Percentiles rank a stretch among this genome's conserved stretches.
phyloP scores from a whole-genome alignment of 495 filamentous ascomycete species.

The Tuber umbilicatum region DNA sequence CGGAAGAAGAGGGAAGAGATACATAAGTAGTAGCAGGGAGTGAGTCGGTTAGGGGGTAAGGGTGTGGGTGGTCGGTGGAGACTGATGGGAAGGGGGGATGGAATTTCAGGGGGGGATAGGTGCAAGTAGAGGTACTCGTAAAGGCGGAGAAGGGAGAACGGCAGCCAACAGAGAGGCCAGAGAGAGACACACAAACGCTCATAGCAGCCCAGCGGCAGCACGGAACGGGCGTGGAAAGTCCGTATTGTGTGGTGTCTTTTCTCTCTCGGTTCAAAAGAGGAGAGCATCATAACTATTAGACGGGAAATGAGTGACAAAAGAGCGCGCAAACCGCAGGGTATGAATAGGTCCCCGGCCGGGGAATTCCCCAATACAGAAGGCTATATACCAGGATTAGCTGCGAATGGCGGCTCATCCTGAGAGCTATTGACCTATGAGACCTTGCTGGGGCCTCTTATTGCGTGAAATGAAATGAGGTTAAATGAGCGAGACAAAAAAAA shows the following conservation, averaged over 20 bases:
- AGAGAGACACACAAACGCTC: not conserved
- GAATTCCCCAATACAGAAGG: not conserved
- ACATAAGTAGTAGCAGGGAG: not conserved
- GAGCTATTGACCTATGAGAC: not conserved
- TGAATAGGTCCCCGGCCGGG: not conserved
- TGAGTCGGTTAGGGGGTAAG: not conserved
- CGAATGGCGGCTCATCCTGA: not conserved
- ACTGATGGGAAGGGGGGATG: constrained; percentile 9
- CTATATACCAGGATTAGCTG: not conserved
- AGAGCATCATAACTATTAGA: not conserved
- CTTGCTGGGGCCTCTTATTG: not conserved
- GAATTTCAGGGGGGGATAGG: constrained; percentile 28
- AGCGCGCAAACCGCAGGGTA: not conserved
- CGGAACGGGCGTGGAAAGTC: not conserved
- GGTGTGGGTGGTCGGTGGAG: not conserved
- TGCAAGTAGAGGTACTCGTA: not conserved
- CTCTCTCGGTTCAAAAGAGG: not conserved
- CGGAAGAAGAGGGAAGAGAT: constrained; percentile 13
- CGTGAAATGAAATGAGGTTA: constrained; percentile 4
- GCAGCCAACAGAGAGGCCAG: constrained; percentile 1
- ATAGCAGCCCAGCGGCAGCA: not conserved
- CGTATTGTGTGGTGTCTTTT: not conserved
- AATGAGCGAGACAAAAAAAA: not conserved
- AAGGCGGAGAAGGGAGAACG: not conserved
- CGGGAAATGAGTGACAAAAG: constrained; percentile 2